These are phyloP conservation scores for Eucalyptus leucophloia DNA, from an alignment of 345 rosid genomes.

Conservation along the genomic window DNA sequence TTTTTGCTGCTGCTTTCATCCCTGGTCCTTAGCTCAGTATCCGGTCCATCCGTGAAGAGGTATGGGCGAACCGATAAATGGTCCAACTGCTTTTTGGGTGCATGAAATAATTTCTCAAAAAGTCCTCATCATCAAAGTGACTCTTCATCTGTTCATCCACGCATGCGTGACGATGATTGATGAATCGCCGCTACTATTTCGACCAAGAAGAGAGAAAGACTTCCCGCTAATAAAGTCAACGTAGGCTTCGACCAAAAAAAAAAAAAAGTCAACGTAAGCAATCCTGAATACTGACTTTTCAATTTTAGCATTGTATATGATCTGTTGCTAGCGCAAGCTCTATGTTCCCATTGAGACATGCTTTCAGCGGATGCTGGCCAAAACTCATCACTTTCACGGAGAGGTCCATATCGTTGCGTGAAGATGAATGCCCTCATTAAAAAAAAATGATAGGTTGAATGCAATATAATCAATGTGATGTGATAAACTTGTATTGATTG, in stretches of 20 bases:
- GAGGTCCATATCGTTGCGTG: neutral
- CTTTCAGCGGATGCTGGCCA: neutral
- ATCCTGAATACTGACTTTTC: neutral
- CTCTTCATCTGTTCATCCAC: neutral
- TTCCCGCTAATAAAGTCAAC: neutral
- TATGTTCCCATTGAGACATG: neutral
- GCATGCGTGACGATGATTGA: neutral
- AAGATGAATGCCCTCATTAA: neutral
- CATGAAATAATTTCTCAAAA: neutral
- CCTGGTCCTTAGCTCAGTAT: conserved; percentile 17
- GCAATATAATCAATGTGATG: neutral
- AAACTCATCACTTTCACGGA: neutral
- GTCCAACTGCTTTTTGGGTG: neutral
- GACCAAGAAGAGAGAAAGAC: neutral
- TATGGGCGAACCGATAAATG: neutral
- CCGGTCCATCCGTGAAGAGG: conserved; percentile 12
- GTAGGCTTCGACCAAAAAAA: neutral
- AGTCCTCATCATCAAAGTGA: neutral
- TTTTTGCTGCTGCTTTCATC: conserved; percentile 15
- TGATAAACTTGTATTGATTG: neutral
- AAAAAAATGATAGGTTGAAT: neutral
- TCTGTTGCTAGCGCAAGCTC: neutral
- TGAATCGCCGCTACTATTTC: neutral
- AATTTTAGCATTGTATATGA: neutral
- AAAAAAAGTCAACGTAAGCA: neutral